Evolutionary conservation across 805 yeast species (phyloP).

Genomic region (Lachancea nothofagi): DNA sequence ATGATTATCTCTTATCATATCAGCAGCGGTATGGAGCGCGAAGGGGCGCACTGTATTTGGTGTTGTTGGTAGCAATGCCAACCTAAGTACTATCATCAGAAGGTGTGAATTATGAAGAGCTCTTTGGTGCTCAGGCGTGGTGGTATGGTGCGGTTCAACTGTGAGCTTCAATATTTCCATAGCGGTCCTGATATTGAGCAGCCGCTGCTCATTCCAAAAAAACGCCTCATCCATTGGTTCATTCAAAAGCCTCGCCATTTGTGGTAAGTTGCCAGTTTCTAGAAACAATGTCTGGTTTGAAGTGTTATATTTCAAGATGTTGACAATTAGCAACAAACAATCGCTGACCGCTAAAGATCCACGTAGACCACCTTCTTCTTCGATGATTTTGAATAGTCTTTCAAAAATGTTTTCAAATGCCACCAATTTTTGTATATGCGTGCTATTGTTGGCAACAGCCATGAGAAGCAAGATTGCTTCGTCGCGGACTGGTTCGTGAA

Average conservation of each 20-base stretch:
- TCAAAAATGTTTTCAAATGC: conserved; percentile 94
- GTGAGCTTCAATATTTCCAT: conserved; percentile 70
- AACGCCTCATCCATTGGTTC: conserved; percentile 52
- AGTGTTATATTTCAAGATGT: conserved; percentile 72
- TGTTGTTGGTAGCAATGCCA: conserved; percentile 62
- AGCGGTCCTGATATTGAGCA: conserved; percentile 58
- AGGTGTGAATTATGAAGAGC: conserved; percentile 56
- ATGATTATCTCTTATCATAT: conserved; percentile 60
- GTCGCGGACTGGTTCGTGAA: conserved; percentile 81
- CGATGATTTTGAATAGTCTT: conserved; percentile 67
- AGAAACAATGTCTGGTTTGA: conserved; percentile 85
- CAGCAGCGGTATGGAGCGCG: conserved; percentile 73
- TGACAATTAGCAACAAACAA: conserved; percentile 68
- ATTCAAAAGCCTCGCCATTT: conserved; percentile 54
- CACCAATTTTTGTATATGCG: conserved; percentile 83
- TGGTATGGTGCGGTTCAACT: conserved; percentile 67
- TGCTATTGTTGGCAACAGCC: conserved; percentile 74
- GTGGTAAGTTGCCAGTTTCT: conserved; percentile 74
- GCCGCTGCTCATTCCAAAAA: conserved; percentile 73
- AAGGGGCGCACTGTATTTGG: conserved; percentile 61
- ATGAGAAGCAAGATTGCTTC: conserved; percentile 79
- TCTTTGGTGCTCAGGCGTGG: conserved; percentile 55
- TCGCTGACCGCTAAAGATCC: conserved; percentile 91
- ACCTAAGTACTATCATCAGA: conserved; percentile 56
- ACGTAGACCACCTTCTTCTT: conserved; percentile 81